Evolutionary conservation across 768 basidiomycete genomes (phyloP).

Genomic region (Mycena capillaripes): DNA sequence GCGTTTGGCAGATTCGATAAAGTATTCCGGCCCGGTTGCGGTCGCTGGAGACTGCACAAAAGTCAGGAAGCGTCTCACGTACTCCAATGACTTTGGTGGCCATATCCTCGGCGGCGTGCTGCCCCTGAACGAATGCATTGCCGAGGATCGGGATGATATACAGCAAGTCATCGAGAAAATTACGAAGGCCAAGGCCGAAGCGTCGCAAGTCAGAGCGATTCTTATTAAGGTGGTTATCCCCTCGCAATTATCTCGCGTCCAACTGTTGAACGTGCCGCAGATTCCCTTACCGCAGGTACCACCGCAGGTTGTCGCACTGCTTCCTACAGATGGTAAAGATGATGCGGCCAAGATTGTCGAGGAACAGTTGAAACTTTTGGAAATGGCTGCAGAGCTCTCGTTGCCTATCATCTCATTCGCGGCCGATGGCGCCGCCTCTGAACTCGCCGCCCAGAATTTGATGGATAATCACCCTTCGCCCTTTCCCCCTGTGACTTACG

Average conservation of each 20-base stretch:
- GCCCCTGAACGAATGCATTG: constrained; percentile 38
- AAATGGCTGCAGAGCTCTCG: constrained; percentile 36
- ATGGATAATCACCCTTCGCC: constrained; percentile 35
- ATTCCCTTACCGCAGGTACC: constrained; percentile 40
- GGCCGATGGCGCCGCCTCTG: constrained; percentile 43
- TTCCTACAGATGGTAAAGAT: constrained; percentile 44
- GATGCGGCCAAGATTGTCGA: constrained; percentile 38
- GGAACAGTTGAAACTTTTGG: constrained; percentile 37
- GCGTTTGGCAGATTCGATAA: constrained; percentile 36
- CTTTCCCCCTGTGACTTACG: constrained; percentile 34
- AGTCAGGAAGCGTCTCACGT: constrained; percentile 40
- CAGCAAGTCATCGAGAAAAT: constrained; percentile 39
- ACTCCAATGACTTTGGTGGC: constrained; percentile 42
- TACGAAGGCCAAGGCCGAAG: constrained; percentile 36
- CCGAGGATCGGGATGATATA: constrained; percentile 42
- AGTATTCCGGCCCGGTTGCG: constrained; percentile 42
- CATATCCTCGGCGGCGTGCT: constrained; percentile 41
- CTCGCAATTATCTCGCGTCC: neutral
- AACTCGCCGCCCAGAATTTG: constrained; percentile 39
- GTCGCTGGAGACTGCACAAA: constrained; percentile 47
- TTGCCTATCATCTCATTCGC: constrained; percentile 34
- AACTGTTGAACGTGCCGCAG: constrained; percentile 7
- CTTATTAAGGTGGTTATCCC: constrained; percentile 42
- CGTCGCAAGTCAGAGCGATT: constrained; percentile 45
- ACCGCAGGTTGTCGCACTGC: constrained; percentile 40